Percentiles rank a stretch among this genome's conserved stretches.
phyloP scores from a whole-genome alignment of 2,329 filamentous ascomycete species.

The Neofusicoccum sp. region DNA sequence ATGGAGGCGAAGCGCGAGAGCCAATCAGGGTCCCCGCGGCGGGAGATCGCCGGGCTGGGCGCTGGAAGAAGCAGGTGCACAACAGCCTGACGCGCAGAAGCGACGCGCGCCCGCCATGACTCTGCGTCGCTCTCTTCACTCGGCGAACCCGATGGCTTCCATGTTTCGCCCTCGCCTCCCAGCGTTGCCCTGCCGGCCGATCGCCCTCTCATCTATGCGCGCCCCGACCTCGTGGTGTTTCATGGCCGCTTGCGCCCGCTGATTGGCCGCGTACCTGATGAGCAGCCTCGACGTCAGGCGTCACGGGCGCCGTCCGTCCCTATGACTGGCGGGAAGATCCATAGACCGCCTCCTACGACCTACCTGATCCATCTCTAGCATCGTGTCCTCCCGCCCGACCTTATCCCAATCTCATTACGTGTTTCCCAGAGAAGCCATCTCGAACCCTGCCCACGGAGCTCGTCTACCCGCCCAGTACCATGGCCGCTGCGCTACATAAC shows the following conservation, averaged over 20 bases:
- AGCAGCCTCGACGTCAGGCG: constrained; percentile 1
- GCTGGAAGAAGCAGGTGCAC: constrained; percentile 7
- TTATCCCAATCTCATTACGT: not conserved
- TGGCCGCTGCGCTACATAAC: constrained; percentile 18
- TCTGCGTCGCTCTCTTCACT: not conserved
- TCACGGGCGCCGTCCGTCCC: not conserved
- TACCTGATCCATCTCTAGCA: constrained; percentile 12
- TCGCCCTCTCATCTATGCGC: constrained; percentile 10
- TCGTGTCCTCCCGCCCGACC: not conserved
- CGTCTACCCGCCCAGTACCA: not conserved
- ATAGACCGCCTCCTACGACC: constrained; percentile 15
- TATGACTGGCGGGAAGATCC: constrained; percentile 11
- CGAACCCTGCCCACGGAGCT: not conserved
- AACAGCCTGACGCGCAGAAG: not conserved
- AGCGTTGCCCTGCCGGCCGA: not conserved
- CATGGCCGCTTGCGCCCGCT: not conserved
- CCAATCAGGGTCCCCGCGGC: not conserved
- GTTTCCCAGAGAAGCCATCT: not conserved
- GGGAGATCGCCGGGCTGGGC: constrained; percentile 13
- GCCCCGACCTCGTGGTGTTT: not conserved
- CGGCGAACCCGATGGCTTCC: constrained; percentile 3
- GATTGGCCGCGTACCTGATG: constrained; percentile 15
- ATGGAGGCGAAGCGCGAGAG: not conserved
- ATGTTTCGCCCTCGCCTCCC: not conserved
- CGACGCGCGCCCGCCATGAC: constrained; percentile 6